Conservation (phyloP, 2,329 filamentous ascomycete genomes). For the Aspergillus arachidicola region DNA sequence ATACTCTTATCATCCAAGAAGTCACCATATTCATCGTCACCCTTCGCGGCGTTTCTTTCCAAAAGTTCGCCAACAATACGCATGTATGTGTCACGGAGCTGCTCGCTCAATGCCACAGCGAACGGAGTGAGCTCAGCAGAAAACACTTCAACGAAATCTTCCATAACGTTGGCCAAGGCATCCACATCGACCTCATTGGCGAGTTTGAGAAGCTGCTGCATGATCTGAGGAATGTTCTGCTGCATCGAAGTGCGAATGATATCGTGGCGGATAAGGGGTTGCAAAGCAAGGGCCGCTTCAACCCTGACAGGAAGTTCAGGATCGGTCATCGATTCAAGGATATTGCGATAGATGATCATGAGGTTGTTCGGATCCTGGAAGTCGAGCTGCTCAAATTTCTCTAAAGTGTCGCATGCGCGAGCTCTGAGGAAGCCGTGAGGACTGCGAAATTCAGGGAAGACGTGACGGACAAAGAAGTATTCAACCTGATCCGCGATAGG, state of each 20-base stretch:
- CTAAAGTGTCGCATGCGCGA: constrained; percentile 92
- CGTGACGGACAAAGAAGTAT: constrained; percentile 97
- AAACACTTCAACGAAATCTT: constrained; percentile 98
- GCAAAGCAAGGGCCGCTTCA: constrained; percentile 88
- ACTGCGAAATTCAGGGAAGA: constrained; percentile 97
- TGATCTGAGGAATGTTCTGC: constrained; percentile 96
- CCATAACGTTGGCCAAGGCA: constrained; percentile 97
- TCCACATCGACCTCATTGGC: constrained; percentile 98
- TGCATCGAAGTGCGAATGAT: constrained; percentile 95
- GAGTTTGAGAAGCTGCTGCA: constrained; percentile 96
- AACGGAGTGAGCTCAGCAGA: constrained; percentile 96
- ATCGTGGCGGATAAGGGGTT: constrained; percentile 94
- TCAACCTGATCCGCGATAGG: constrained; percentile 97
- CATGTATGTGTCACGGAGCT: constrained; percentile 93
- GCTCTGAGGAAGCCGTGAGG: constrained; percentile 89
- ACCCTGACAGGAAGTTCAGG: constrained; percentile 90
- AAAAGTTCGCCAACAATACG: constrained; percentile 89
- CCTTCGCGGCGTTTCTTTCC: constrained; percentile 77
- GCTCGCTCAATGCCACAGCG: constrained; percentile 91
- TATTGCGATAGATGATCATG: constrained; percentile 93
- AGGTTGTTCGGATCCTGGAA: constrained; percentile 97
- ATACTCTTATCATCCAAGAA: constrained; percentile 98
- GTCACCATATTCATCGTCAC: constrained; percentile 82
- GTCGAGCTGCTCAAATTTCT: constrained; percentile 96
- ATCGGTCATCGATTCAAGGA: constrained; percentile 95